These are phyloP conservation scores for Aaosphaeria arxii DNA, from an alignment of 2,329 filamentous ascomycete genomes.

Conservation along the genomic window DNA sequence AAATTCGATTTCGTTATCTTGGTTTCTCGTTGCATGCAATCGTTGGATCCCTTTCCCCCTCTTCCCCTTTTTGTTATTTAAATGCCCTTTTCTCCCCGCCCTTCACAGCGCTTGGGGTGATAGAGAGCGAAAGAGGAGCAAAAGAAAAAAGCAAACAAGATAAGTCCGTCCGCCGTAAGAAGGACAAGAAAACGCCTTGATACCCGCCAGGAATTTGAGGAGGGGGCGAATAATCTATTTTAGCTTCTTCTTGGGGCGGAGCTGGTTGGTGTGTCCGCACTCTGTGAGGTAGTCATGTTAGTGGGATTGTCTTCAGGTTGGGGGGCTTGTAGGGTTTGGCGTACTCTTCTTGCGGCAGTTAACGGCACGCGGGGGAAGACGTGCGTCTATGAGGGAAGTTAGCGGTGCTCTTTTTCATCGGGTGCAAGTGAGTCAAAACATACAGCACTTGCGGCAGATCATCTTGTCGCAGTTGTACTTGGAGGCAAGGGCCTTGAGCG, in stretches of 20 bases:
- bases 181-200: conserved; percentile 1
- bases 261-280: conserved; percentile 99
- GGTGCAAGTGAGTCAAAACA: conserved; percentile 39
- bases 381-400: conserved; percentile 47
- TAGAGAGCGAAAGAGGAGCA: too few relatives aligned
- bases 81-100: too few relatives aligned
- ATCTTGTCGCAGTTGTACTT: conserved; percentile 99
- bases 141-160: too few relatives aligned
- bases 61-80: too few relatives aligned
- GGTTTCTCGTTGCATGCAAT: too few relatives aligned
- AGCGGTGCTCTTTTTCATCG: conserved; percentile 1
- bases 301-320: conserved; percentile 1
- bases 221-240: conserved; percentile 62
- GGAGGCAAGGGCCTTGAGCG: conserved; percentile 94
- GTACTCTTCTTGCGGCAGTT: conserved; percentile 64
- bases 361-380: conserved; percentile 95
- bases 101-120: too few relatives aligned
- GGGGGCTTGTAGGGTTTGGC: not conserved
- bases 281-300: conserved; percentile 59
- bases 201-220: conserved; percentile 16
- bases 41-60: too few relatives aligned
- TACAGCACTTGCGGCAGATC: conserved; percentile 99
- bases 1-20: too few relatives aligned
- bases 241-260: conserved; percentile 99
- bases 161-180: too few relatives aligned